Base-by-base conservation (phyloP, 2,329 filamentous ascomycete genomes). In the Celoporthe dispersa region DNA sequence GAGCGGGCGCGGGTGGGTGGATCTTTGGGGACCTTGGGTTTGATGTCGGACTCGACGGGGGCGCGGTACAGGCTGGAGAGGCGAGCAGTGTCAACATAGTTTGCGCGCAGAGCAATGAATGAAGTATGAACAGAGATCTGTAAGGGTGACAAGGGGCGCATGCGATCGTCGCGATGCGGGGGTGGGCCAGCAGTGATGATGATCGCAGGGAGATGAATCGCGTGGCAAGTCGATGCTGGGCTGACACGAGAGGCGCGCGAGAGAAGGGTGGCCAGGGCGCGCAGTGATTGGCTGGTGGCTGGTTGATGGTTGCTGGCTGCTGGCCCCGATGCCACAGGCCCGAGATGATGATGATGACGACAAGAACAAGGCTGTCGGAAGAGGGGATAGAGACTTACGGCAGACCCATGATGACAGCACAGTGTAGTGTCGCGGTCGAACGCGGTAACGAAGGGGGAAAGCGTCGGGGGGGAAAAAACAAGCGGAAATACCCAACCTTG, bases 51-150 rank as follows among this genome's bases (percentile, higher is more conserved):
- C 71, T 78, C 76, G 72, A 77, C 77, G 48, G 75, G 75, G 55
- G 77, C 70, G 72, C 77, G 76, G 68, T 78, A 78, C 72, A 78
- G 73, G 70, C 77, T 78, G 74, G 71, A 73, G 73, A 70, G 71
- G 48, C 31, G 28, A 57, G 51, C 41, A 25, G 59, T 31, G 51
- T 71, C 39, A 70, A 66, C 28, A 60, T 1, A n/a, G 19, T 9
- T 35, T 62, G 59, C 31, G 14, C 22, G 55, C 48, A 39, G 59
- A n/a, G 28, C 9, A 35, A 55, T 57, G 28, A 25, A n/a, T 25
- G 14, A 9, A 61, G 39, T 14, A 48, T 44, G 19, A 19, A 60
- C 39, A 59, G 22, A 25, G 22, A 22, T 14, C 35, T 35, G 51
- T 53, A 37, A 35, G 12, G 12, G 44, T 9, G 53, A 35, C 35